Conservation (phyloP, 2,329 filamentous ascomycete species). For the Ceratocystis ficicola region DNA sequence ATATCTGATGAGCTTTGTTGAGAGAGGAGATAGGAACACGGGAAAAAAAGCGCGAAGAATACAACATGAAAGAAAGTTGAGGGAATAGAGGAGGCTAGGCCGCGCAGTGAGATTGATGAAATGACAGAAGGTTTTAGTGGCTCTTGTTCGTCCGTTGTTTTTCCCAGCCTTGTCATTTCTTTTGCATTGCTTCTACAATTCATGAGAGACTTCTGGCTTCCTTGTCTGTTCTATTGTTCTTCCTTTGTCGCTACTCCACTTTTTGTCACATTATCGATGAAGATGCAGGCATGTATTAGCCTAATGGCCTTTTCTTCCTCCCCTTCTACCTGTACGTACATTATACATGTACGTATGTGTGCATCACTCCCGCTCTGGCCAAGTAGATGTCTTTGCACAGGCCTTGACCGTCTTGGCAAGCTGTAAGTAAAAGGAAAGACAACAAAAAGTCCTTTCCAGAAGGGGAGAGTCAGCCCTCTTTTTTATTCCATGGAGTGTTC, state of each 20-base stretch:
- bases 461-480: background rate
- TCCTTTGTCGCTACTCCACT: background rate
- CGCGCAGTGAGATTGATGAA: background rate
- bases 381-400: background rate
- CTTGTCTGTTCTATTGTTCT: background rate
- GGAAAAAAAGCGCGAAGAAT: too few species aligned
- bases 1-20: too few species aligned
- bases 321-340: background rate
- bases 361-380: slow-evolving; percentile 6
- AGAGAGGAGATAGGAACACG: background rate
- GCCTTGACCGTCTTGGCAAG: slow-evolving; percentile 5
- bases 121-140: too few species aligned
- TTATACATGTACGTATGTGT: background rate
- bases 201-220: background rate
- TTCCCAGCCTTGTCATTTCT: background rate
- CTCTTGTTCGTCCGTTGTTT: background rate
- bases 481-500: too few species aligned
- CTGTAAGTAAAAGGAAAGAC: background rate
- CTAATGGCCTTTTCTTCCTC: background rate
- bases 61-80: background rate
- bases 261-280: background rate
- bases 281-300: background rate
- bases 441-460: background rate
- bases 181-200: too few species aligned
- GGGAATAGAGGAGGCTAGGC: background rate